Evolutionary conservation across 345 rosid genomes (phyloP).

Genomic region (rapeseed (Brassica napus)): Da-Ae NC_063449.1:23980501-23981000

Average conservation of each 20-base stretch:
- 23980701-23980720: neutral
- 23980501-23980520: too few species aligned
- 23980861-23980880: conserved; percentile 63
- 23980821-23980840: neutral
- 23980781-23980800: conserved; percentile 25
- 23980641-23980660: neutral
- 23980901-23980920: conserved; percentile 41
- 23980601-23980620: neutral
- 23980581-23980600: neutral
- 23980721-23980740: neutral
- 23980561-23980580: neutral
- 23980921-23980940: conserved; percentile 50
- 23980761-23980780: conserved; percentile 40
- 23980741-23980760: neutral
- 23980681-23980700: neutral
- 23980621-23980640: neutral
- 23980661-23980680: neutral
- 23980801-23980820: conserved; percentile 15
- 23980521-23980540: too few species aligned
- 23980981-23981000: conserved; percentile 57
- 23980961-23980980: conserved; percentile 82
- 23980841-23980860: conserved; percentile 19
- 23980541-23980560: neutral
- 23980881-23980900: conserved; percentile 54
- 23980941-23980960: conserved; percentile 69